These are phyloP conservation scores for Leccinum insolens DNA, from an alignment of 1,284 basidiomycete genomes.

Conservation along the genomic window DNA sequence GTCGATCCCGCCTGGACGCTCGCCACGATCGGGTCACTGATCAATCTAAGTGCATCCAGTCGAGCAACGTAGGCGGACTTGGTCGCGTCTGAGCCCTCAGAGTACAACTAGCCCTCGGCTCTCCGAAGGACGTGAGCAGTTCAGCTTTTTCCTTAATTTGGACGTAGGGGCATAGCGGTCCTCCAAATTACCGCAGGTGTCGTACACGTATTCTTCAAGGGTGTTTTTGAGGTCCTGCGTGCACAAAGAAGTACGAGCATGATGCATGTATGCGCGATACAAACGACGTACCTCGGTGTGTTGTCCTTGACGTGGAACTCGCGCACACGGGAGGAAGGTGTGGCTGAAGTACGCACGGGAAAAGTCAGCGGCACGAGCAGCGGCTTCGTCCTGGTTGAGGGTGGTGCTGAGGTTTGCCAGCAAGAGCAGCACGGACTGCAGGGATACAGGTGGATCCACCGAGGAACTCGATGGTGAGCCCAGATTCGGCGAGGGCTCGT, in stretches of 20 bases:
- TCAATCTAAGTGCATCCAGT: slow-evolving; percentile 77
- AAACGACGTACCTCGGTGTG: slow-evolving; percentile 81
- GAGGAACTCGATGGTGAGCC: too few relatives aligned
- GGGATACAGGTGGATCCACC: too few relatives aligned
- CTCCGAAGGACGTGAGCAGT: slow-evolving; percentile 71
- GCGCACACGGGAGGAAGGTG: too few relatives aligned
- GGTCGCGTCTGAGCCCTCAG: slow-evolving; percentile 90
- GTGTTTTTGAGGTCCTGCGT: slow-evolving; percentile 91
- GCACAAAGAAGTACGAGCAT: not conserved
- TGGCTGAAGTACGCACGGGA: too few relatives aligned
- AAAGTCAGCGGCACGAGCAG: too few relatives aligned
- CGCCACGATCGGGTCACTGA: slow-evolving; percentile 85
- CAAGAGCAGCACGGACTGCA: too few relatives aligned
- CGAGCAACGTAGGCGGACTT: slow-evolving; percentile 88
- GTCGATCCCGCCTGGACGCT: slow-evolving; percentile 71
- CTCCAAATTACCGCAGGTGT: slow-evolving; percentile 90
- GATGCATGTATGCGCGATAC: not conserved
- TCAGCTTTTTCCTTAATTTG: slow-evolving; percentile 66
- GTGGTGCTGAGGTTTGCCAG: too few relatives aligned
- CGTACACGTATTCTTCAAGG: slow-evolving; percentile 98
- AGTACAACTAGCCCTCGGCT: slow-evolving; percentile 95
- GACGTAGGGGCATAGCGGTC: slow-evolving; percentile 81
- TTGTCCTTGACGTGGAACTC: slow-evolving; percentile 34
- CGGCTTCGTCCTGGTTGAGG: too few relatives aligned
- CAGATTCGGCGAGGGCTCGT: too few relatives aligned